Conservation (phyloP, 2,329 filamentous ascomycete species). For the Cladosporium sp. region DNA sequence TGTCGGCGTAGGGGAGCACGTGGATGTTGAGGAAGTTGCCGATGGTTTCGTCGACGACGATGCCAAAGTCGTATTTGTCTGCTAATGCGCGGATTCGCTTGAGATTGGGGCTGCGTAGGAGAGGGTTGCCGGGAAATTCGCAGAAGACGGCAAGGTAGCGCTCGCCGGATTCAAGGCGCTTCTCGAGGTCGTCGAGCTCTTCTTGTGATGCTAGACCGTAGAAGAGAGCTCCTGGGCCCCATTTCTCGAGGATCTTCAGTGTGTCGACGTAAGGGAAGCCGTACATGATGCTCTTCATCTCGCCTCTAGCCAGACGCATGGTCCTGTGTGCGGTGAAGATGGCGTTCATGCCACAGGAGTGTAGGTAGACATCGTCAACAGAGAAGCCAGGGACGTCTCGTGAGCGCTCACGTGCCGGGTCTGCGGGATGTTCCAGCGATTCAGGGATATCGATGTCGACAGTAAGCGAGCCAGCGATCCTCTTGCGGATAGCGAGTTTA, state of each 20-base stretch:
- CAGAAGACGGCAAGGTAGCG: constrained; percentile 80
- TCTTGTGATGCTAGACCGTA: constrained; percentile 74
- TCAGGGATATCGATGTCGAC: constrained; percentile 64
- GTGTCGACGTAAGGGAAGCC: constrained; percentile 99
- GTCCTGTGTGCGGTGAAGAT: constrained; percentile 85
- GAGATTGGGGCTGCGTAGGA: constrained; percentile 80
- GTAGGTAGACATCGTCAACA: constrained; percentile 85
- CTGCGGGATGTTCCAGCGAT: constrained; percentile 44
- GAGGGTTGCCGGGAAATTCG: constrained; percentile 90
- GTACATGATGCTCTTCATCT: constrained; percentile 76
- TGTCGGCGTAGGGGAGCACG: constrained; percentile 80
- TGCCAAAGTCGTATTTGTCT: constrained; percentile 77
- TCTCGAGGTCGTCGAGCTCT: constrained; percentile 81
- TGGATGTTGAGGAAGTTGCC: constrained; percentile 96
- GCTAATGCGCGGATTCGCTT: constrained; percentile 74
- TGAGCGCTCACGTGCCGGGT: constrained; percentile 33
- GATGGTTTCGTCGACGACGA: constrained; percentile 93
- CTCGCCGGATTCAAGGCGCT: constrained; percentile 66
- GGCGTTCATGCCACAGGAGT: constrained; percentile 87
- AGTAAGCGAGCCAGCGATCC: constrained; percentile 82
- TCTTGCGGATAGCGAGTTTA: constrained; percentile 76
- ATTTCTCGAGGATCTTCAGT: constrained; percentile 90
- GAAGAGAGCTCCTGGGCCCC: constrained; percentile 82
- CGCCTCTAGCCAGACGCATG: constrained; percentile 61
- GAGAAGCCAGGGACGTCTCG: constrained; percentile 59